Evolutionary conservation across 75 land plant genomes (phyloP).

Genomic region (Ceratopteris richardii): DNA sequence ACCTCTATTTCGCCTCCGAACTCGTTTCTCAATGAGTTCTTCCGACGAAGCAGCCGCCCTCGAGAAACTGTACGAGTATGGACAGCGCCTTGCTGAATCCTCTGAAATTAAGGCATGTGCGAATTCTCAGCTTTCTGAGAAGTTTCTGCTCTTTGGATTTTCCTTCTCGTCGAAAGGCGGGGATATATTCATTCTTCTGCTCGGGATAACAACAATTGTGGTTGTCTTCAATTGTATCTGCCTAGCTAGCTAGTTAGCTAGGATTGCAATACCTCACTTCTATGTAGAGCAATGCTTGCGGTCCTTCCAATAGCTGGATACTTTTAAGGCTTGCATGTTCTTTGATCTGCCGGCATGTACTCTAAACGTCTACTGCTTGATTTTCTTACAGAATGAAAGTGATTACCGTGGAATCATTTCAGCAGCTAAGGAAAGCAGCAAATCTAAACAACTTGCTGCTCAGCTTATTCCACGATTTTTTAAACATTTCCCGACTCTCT

Average conservation of each 20-base stretch:
- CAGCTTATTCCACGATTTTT: constrained; percentile 93
- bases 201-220: too few species aligned
- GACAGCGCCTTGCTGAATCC: constrained; percentile 75
- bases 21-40: not conserved
- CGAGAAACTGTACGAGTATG: constrained; percentile 83
- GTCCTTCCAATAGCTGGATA: too few species aligned
- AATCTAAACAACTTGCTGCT: constrained; percentile 95
- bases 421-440: constrained; percentile 59
- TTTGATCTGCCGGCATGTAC: too few species aligned
- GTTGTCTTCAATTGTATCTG: too few species aligned
- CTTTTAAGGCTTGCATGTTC: too few species aligned
- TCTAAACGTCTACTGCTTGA: not conserved
- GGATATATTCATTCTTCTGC: too few species aligned
- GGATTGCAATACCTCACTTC: too few species aligned
- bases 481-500: constrained; percentile 70
- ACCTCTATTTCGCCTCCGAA: too few species aligned
- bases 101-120: constrained; percentile 46
- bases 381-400: constrained; percentile 46
- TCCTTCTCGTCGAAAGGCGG: not conserved
- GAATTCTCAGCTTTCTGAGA: not conserved
- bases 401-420: constrained; percentile 85
- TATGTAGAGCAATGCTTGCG: too few species aligned
- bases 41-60: constrained; percentile 48
- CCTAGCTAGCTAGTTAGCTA: too few species aligned
- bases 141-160: not conserved